A percentile compares a stretch with the other conserved stretches of the same genome.
These are phyloP conservation scores for Flagelloscypha sp. DNA, from an alignment of 768 basidiomycete species.

Conservation along the genomic window DNA sequence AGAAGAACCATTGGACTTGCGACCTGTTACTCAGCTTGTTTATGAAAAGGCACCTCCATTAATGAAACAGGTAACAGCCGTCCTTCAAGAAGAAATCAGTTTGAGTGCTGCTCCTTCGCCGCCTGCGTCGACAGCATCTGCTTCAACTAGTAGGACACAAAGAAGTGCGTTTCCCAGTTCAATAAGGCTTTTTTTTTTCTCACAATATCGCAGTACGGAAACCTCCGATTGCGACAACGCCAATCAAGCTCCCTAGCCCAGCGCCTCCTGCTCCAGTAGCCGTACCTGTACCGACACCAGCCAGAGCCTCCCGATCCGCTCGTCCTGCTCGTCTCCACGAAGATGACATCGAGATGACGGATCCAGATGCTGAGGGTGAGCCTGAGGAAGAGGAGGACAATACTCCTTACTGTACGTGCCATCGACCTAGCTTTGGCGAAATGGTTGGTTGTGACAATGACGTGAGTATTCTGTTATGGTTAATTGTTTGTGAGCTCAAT, in stretches of 20 bases:
- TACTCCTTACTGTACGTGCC: constrained; percentile 43
- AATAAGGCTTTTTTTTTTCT: constrained; percentile 4
- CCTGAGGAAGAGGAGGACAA: constrained; percentile 42
- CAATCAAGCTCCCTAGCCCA: constrained; percentile 35
- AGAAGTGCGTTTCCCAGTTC: constrained; percentile 5
- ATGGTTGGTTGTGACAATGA: constrained; percentile 73
- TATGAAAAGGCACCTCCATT: constrained; percentile 14
- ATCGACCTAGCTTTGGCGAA: constrained; percentile 46
- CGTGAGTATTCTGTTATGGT: too few species aligned
- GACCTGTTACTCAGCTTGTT: too few species aligned
- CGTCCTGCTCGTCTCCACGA: neutral
- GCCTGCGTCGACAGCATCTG: constrained; percentile 13
- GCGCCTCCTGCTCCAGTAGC: constrained; percentile 8
- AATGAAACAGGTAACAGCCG: constrained; percentile 7
- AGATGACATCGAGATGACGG: constrained; percentile 8
- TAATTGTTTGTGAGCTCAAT: too few species aligned
- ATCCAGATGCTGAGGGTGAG: constrained; percentile 29
- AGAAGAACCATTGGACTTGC: neutral
- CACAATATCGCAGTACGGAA: constrained; percentile 30
- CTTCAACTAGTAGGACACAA: constrained; percentile 12
- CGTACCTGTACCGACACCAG: too few species aligned
- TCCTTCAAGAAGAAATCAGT: neutral
- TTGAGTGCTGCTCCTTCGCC: neutral
- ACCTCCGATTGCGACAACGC: constrained; percentile 11
- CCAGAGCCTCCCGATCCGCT: constrained; percentile 4